A percentile compares a stretch with the other conserved stretches of the same genome.
Evolutionary conservation across 129 eudicot genomes (phyloP).

Genomic region (Solidago caesia): DNA sequence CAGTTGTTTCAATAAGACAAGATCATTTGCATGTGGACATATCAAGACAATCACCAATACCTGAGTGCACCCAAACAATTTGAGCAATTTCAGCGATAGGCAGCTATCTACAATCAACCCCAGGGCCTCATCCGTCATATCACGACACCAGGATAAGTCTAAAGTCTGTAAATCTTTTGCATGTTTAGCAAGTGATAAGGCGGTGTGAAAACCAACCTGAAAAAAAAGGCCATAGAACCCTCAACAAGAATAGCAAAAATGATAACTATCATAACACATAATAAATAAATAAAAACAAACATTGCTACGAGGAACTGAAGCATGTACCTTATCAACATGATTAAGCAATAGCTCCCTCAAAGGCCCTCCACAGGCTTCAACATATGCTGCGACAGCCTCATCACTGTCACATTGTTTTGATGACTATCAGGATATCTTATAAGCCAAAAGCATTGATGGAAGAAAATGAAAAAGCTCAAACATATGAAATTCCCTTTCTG

Average conservation of each 20-base stretch:
- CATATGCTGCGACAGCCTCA: constrained; percentile 91
- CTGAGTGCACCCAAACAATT: constrained; percentile 95
- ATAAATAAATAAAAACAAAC: background rate
- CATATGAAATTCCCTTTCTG: background rate
- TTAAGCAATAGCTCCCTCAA: constrained; percentile 72
- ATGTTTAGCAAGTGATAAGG: constrained; percentile 67
- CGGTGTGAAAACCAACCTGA: constrained; percentile 71
- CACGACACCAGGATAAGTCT: constrained; percentile 92
- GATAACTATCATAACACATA: background rate
- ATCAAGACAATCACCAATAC: constrained; percentile 27
- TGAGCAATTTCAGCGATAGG: constrained; percentile 53
- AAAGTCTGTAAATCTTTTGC: constrained; percentile 51
- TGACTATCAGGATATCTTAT: constrained; percentile 7
- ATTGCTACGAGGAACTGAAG: background rate
- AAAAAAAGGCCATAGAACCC: background rate
- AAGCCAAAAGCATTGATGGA: constrained; percentile 8
- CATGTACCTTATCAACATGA: constrained; percentile 58
- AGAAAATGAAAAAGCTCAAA: background rate
- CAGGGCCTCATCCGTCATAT: constrained; percentile 68
- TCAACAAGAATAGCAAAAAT: background rate
- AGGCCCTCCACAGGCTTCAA: constrained; percentile 66
- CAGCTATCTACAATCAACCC: constrained; percentile 93
- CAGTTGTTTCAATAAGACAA: background rate
- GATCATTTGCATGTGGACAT: background rate
- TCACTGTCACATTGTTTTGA: constrained; percentile 51